phyloP scores from a whole-genome alignment of 441 rosid species.

The Isatis lusitanica region DNA sequence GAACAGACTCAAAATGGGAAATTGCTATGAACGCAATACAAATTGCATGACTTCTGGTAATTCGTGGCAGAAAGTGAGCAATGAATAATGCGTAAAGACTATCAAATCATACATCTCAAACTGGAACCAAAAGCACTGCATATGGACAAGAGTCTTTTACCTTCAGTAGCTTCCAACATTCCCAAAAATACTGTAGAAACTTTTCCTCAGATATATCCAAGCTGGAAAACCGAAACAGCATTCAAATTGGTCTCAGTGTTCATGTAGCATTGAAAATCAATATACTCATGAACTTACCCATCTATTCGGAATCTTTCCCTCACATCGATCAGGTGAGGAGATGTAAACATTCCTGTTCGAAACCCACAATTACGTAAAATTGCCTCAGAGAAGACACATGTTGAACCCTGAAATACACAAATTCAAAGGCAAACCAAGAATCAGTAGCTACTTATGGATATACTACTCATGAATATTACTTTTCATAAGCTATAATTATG shows the following conservation, averaged over 20 bases:
- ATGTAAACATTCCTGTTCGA: constrained; percentile 83
- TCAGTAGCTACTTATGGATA: constrained; percentile 17
- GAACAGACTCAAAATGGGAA: constrained; percentile 7
- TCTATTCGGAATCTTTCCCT: constrained; percentile 82
- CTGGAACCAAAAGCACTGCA: constrained; percentile 14
- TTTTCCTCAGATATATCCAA: constrained; percentile 82
- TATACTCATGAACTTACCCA: constrained; percentile 52
- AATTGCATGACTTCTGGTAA: not conserved
- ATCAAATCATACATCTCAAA: constrained; percentile 8
- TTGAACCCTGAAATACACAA: constrained; percentile 69
- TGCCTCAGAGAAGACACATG: constrained; percentile 84
- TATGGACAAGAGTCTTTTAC: constrained; percentile 36
- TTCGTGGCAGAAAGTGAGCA: not conserved
- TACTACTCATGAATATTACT: constrained; percentile 3
- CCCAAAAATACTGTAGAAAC: constrained; percentile 81
- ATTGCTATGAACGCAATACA: not conserved
- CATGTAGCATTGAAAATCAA: constrained; percentile 17
- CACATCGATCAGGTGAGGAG: constrained; percentile 93
- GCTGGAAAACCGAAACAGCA: constrained; percentile 44
- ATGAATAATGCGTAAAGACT: not conserved
- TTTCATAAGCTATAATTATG: not conserved
- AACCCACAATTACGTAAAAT: constrained; percentile 82
- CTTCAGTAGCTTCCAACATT: constrained; percentile 76
- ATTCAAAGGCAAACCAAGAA: constrained; percentile 1
- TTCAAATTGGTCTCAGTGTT: constrained; percentile 11